Percentiles rank a stretch among this genome's conserved stretches.
phyloP scores from a whole-genome alignment of 345 rosid species.

The Aquilaria sinensis region DNA sequence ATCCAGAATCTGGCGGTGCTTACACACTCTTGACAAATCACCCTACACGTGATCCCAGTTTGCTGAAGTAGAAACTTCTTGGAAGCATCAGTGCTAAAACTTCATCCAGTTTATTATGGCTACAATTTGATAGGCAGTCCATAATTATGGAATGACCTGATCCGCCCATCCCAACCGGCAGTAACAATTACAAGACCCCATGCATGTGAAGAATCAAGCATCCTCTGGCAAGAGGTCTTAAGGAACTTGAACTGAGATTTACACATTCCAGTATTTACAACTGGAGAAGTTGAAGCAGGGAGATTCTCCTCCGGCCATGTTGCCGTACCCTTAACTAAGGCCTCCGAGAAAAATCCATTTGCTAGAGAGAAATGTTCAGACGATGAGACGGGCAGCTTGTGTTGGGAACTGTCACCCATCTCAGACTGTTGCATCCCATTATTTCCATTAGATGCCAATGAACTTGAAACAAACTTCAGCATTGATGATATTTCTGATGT shows the following conservation, averaged over 20 bases:
- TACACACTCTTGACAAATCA: not conserved
- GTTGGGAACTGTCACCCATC: constrained; percentile 21
- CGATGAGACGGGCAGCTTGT: constrained; percentile 20
- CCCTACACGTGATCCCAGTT: not conserved
- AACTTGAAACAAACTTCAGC: not conserved
- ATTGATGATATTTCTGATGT: constrained; percentile 7
- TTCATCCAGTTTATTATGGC: not conserved
- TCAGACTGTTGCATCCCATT: constrained; percentile 9
- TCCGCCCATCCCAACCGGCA: constrained; percentile 39
- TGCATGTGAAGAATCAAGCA: constrained; percentile 23
- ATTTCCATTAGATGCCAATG: constrained; percentile 6
- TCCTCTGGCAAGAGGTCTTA: constrained; percentile 20
- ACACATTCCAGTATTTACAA: constrained; percentile 18
- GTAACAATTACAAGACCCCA: constrained; percentile 43
- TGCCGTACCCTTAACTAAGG: constrained; percentile 35
- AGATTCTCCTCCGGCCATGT: constrained; percentile 63
- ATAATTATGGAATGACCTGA: constrained; percentile 36
- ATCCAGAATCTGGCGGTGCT: not conserved
- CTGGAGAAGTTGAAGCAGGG: constrained; percentile 13
- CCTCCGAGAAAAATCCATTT: constrained; percentile 13
- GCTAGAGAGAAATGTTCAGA: constrained; percentile 18
- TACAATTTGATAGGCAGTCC: constrained; percentile 32
- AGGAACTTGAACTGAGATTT: constrained; percentile 33
- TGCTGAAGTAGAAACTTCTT: no score
- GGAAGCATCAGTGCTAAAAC: no score